phyloP scores from a whole-genome alignment of 2,329 filamentous ascomycete genomes.

The Tolypocladium ophioglossoides region DNA sequence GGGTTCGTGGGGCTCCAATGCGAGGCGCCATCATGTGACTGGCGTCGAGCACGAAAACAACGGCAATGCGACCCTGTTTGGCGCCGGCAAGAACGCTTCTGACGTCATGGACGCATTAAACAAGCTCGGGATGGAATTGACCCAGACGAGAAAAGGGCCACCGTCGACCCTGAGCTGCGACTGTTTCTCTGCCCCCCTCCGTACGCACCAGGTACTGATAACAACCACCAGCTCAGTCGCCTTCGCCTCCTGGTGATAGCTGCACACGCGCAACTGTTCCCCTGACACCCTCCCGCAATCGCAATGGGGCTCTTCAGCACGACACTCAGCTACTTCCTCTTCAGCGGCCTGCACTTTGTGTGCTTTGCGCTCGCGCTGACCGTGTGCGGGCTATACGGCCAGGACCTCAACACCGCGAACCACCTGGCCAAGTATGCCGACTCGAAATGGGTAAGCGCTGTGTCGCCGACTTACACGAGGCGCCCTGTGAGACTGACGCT shows the following conservation, averaged over 20 bases:
- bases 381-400: slow-evolving; percentile 69
- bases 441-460: slow-evolving; percentile 55
- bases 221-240: not conserved
- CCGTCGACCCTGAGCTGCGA: too few relatives aligned
- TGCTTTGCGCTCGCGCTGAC: slow-evolving; percentile 69
- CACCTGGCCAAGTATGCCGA: slow-evolving; percentile 41
- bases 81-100: not conserved
- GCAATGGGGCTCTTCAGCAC: slow-evolving; percentile 36
- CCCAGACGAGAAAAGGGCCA: not conserved
- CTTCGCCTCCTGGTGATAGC: not conserved
- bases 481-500: not conserved
- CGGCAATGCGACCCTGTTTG: not conserved
- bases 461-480: not conserved
- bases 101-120: not conserved
- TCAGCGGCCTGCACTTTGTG: slow-evolving; percentile 56
- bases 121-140: not conserved
- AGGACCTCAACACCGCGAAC: slow-evolving; percentile 49
- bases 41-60: not conserved
- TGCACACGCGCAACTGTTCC: not conserved
- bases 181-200: not conserved
- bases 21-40: not conserved
- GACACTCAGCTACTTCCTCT: slow-evolving; percentile 39
- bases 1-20: not conserved
- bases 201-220: too few relatives aligned
- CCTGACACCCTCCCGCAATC: not conserved